Evolutionary conservation across 352 stramenopile genomes (phyloP), one percentile per base, ranked within the genome.

Genomic region (Albugo laibachii): DNA sequence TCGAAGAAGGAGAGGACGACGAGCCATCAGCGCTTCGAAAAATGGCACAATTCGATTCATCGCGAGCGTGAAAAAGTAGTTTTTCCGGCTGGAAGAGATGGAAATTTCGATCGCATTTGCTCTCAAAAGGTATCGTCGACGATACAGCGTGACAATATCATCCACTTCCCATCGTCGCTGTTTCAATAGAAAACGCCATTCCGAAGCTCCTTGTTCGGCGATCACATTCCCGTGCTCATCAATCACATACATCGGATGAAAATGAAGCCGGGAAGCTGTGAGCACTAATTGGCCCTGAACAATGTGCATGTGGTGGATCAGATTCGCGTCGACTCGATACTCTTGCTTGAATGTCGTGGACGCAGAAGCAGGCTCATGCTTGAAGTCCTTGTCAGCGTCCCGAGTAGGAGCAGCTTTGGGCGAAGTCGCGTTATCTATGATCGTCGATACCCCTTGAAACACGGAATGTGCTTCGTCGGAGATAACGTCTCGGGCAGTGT

Each of bases 61-160:
- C 0, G 49, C 24, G n/a, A 88, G 21, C 53, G 74, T 83, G 50
- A 92, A 87, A 43, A 92, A 86, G 48, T 83, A 87, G 43, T 83
- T 87, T 43, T 85, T 85, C n/a, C 70, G 68, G 11, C 61, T 83
- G 13, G 71, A 86, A n/a, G 66, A 61, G 48, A 88, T 70, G 54
- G 87, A 88, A 43, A 88, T 55, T 52, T 92, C 78, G 36, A 92
- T 49, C 1, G 78, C 78, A 8, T 69, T 86, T 0, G 73, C 62
- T 41, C 86, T 86, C 31, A 92, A 60, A 46, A 92, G 55, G 50
- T 85, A 92, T n/a, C 78, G 67, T 11, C 78, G 60, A 13, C 78
- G 61, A 54, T 86, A 71, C 18, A 92, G 36, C 13, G 63, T 77
- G 6, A 45, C 49, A 43, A 88, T 78, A 45, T 92, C 73, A 44